These are phyloP conservation scores for Cystobasidium sp. DNA, from an alignment of 1,284 basidiomycete genomes.

Conservation along the genomic window DNA sequence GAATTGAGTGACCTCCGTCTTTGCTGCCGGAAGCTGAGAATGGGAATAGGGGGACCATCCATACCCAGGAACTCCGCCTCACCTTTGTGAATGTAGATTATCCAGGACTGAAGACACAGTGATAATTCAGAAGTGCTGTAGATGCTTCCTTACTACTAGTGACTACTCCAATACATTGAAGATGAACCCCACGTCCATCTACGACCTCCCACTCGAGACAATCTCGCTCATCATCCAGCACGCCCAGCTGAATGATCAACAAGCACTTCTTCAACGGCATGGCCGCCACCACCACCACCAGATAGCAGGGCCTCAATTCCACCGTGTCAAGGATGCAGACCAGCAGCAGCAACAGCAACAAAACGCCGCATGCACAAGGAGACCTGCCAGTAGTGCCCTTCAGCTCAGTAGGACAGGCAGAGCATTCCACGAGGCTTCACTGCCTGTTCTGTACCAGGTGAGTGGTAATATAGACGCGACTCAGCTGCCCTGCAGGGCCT, in stretches of 20 bases:
- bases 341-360: not conserved
- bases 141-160: too few species aligned
- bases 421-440: not conserved
- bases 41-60: too few species aligned
- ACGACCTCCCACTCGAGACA: not conserved
- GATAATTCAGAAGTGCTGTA: too few species aligned
- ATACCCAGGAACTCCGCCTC: too few species aligned
- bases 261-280: not conserved
- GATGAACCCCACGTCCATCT: not conserved
- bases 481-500: too few species aligned
- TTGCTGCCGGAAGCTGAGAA: too few species aligned
- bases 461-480: not conserved
- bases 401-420: slow-evolving; percentile 1
- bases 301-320: not conserved
- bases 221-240: slow-evolving; percentile 5
- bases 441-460: slow-evolving; percentile 15
- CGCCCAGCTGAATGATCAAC: slow-evolving; percentile 2
- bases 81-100: too few species aligned
- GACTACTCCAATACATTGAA: not conserved
- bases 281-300: not conserved
- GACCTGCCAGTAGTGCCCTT: not conserved
- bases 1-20: too few species aligned
- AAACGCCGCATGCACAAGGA: not conserved
- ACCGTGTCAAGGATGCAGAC: not conserved
- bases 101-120: too few species aligned